phyloP scores from a whole-genome alignment of 208 protist species.

The Trypanosoma brucei region DNA sequence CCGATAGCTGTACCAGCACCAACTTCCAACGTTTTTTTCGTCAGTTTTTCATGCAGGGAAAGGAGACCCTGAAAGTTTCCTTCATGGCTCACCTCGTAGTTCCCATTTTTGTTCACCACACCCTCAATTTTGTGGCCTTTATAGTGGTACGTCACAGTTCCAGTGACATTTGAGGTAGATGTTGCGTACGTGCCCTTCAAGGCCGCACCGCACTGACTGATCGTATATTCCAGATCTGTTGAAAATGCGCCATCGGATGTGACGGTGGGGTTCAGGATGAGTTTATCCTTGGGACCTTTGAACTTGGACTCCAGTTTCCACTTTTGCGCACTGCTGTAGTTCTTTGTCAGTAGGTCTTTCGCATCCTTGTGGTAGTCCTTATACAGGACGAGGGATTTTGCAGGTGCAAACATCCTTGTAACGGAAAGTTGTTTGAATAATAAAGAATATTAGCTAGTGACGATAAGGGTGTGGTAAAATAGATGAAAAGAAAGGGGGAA shows the following conservation, averaged over 20 bases:
- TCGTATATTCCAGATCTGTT: constrained; percentile 57
- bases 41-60: constrained; percentile 67
- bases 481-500: background rate
- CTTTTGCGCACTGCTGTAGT: constrained; percentile 33
- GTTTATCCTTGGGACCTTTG: constrained; percentile 52
- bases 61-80: constrained; percentile 33
- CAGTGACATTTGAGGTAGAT: constrained; percentile 28
- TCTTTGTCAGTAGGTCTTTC: constrained; percentile 73
- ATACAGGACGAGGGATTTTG: constrained; percentile 29
- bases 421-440: background rate
- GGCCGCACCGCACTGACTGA: constrained; percentile 27
- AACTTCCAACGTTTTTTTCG: constrained; percentile 44
- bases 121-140: constrained; percentile 59
- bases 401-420: constrained; percentile 7
- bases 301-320: constrained; percentile 81
- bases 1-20: constrained; percentile 53
- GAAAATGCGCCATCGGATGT: constrained; percentile 33
- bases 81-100: constrained; percentile 48
- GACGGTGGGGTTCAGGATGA: constrained; percentile 59
- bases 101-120: constrained; percentile 4
- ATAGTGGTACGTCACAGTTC: constrained; percentile 33
- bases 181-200: constrained; percentile 56
- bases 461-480: background rate
- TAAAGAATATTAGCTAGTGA: background rate
- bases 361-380: constrained; percentile 82